phyloP scores from a whole-genome alignment of 495 filamentous ascomycete species.

The Podospora australis region DNA sequence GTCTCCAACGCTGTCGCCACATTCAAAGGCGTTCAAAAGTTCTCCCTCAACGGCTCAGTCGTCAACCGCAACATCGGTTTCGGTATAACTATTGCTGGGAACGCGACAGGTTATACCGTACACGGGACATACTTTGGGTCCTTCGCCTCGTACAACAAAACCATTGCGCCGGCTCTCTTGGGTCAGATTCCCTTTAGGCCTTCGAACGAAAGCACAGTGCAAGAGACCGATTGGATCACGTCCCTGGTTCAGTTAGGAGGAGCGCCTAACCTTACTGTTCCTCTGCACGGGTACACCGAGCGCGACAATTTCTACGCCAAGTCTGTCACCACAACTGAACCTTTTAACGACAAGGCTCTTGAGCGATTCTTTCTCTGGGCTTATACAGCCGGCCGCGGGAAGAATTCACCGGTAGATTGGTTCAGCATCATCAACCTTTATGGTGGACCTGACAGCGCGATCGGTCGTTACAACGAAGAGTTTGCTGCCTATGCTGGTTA shows the following conservation, averaged over 20 bases:
- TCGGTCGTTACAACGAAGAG: slow-evolving; percentile 2
- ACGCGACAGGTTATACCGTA: slow-evolving; percentile 4
- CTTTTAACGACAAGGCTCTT: slow-evolving; percentile 4
- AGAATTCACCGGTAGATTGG: slow-evolving; percentile 6
- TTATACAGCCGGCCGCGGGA: slow-evolving; percentile 1
- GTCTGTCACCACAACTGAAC: slow-evolving; percentile 8
- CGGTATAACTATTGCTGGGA: slow-evolving; percentile 6
- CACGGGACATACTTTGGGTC: slow-evolving; percentile 12
- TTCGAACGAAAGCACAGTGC: not conserved
- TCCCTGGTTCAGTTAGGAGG: slow-evolving; percentile 8
- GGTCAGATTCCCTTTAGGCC: not conserved
- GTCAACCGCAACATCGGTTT: slow-evolving; percentile 12
- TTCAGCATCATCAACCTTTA: slow-evolving; percentile 16
- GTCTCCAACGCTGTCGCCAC: not conserved
- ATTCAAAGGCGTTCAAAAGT: slow-evolving; percentile 5
- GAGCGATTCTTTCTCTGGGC: slow-evolving; percentile 5
- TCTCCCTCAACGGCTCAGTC: slow-evolving; percentile 8
- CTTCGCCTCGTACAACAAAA: slow-evolving; percentile 3
- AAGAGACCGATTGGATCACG: slow-evolving; percentile 7
- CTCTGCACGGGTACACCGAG: slow-evolving; percentile 5
- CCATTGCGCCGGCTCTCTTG: slow-evolving; percentile 9
- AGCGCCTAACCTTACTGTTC: slow-evolving; percentile 1
- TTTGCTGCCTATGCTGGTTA: slow-evolving; percentile 14
- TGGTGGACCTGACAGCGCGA: slow-evolving; percentile 13
- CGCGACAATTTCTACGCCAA: slow-evolving; percentile 19